Base-by-base conservation (phyloP, 1,284 basidiomycete genomes). In the Tilletia walkeri region DNA sequence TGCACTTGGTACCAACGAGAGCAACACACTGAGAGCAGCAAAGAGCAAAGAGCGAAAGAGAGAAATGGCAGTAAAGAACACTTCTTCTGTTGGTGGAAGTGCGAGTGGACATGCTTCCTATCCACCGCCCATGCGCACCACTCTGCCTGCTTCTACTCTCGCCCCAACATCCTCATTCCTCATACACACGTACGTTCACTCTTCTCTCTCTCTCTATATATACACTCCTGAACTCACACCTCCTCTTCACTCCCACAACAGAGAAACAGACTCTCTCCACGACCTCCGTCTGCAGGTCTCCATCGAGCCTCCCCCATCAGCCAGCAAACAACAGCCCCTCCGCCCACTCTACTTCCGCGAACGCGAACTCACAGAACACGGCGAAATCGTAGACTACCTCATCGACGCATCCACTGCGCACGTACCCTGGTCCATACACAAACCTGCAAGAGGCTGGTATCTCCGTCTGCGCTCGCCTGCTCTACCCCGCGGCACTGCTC, bases 351-450 rank as follows among this genome's bases (percentile, higher is more conserved):
- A 74, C 70, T 72, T 76, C 66, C 73, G 76, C 48, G 73, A 80
- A 14, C 53, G 79, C 10, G 39, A 47, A 2, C 68, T 80, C 18
- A 70, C 72, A 0, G 69, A 76, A 34, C 24, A 74, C 12, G 70
- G 78, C 48, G 79, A 80, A 73, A 80, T 80, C 41, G 75, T 80
- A 12, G 79, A 80, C 67, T 69, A 56, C 18, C 70, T 80, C 39
- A 36, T 79, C 34, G 74, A 79, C 54, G 77, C 74, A 2, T 67
- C 38, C 6, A 70, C 76, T 9, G 75, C 72, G 2, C 38, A 67
- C 4, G 69, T 72, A n/a, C 68, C 71, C 50, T 80, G 79, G 79
- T 73, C 75, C 2, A 74, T 75, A 10, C 78, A 78, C 45, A 65
- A 75, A 12, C 79, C 79, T 5, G 73, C 70, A n/a, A 67, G 78